Base-by-base conservation (phyloP, 129 eudicot species). In the Arctium minus region DNA sequence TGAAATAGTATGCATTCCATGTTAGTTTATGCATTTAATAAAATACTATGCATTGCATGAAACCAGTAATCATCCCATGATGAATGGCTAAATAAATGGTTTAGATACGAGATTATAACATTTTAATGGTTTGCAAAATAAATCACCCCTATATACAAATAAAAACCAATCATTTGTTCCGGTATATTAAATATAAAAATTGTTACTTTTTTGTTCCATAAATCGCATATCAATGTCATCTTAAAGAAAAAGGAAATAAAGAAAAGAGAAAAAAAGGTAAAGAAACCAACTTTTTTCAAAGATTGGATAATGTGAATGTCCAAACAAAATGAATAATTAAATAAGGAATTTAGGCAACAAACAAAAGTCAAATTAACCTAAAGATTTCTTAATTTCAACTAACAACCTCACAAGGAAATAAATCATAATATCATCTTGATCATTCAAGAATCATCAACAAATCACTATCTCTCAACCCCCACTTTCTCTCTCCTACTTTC, bases 231-330 rank as follows among this genome's bases (percentile, higher is more conserved):
- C 74, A 71, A 72, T 70, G 42, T 84, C 70, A 78, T 12, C 65
- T 40, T 72, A 84, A 84, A 83, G 79, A 37, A 29, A 84, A 77
- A 78, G 77, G 70, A 36, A 78, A 35, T 36, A 80, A 72, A 72
- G 40, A 72, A 46, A 32, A 38, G 60, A 0, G 18, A 48, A 37
- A 38, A 72, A 79, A 64, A 79, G 87, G 70, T 78, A 84, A 84
- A 78, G 87, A 73, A 42, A 18, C 83, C 67, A 72, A 42, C 87
- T 84, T 84, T 22, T 84, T 84, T 73, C 79, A 84, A 79, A 84
- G 75, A 81, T 36, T 72, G 80, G 83, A 84, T 84, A 67, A 84
- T 84, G 79, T 72, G 79, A 78, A 83, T 70, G 72, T 72, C 36
- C 50, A 42, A 78, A 78, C 30, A 76, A 60, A 48, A 46, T 72